Evolutionary conservation across 176 grass and related monocot genomes (phyloP).

Genomic region (Tillandsia leiboldiana): DNA sequence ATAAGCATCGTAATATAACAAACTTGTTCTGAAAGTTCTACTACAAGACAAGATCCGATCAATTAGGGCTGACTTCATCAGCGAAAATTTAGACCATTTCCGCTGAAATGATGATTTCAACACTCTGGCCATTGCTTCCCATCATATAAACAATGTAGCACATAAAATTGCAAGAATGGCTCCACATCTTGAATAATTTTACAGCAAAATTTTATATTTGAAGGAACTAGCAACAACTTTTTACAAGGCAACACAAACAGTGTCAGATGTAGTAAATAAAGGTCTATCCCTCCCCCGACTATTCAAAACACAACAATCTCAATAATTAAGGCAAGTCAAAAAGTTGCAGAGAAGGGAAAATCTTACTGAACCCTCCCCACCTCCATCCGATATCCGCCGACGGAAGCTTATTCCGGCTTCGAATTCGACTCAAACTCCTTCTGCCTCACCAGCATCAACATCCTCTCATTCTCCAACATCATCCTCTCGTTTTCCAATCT

Average conservation of each 20-base stretch:
- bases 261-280: not conserved
- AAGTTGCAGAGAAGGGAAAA: not conserved
- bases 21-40: too few species aligned
- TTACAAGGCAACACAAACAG: not conserved
- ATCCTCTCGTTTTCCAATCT: conserved; percentile 20
- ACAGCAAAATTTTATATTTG: not conserved
- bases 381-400: not conserved
- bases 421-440: conserved; percentile 13
- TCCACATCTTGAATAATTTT: too few species aligned
- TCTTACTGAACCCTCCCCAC: not conserved
- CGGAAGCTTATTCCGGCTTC: not conserved
- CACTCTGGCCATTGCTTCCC: too few species aligned
- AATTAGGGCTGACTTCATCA: too few species aligned
- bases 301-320: not conserved
- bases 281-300: not conserved
- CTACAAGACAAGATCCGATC: too few species aligned
- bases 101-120: too few species aligned
- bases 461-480: conserved; percentile 20
- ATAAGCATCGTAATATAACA: too few species aligned
- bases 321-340: not conserved
- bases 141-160: too few species aligned
- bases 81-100: too few species aligned
- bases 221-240: not conserved
- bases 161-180: too few species aligned
- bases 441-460: conserved; percentile 12